Evolutionary conservation across 2,329 filamentous ascomycete genomes (phyloP), one percentile per base, ranked within the genome.

Genomic region (Pseudogymnoascus sp.): DNA sequence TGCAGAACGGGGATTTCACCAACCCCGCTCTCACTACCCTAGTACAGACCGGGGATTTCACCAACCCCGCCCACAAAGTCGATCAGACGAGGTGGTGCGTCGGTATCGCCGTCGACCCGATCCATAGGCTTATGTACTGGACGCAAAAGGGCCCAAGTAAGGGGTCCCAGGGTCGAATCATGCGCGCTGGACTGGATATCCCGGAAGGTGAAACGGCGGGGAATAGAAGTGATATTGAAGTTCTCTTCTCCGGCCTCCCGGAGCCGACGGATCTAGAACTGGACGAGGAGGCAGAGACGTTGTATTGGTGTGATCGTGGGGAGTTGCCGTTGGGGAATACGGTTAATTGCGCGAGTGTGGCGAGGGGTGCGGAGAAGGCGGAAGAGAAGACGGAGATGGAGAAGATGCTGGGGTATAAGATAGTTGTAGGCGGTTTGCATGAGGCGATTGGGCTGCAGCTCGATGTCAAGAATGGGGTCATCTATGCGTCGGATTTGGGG

Each of bases 241-340:
- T 65, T 2, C 28, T 70, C 3, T 63, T 70, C n/a, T 79, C 83
- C 39, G 68, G 69, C 0, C 71, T 85, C 7, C 82, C 82, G 0
- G 83, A 85, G 68, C 80, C 81, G 0, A 82, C 86, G 63, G 82
- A 86, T 66, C 71, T 87, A 0, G 82, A 84, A 33, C 67, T 85
- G 1, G 81, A 85, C 14, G 75, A 77, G 11, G 71, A 74, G 0
- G 68, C 69, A 2, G 69, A 75, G 28, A 73, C 69, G 1, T 72
- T 87, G 25, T 86, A 83, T 69, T 86, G 84, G 84, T 85, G 84
- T 0, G 84, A 86, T 65, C 75, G 84, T 0, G 84, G 84, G 3
- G 84, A 86, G 65, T 70, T 80, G 1, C 83, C 83, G 0, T 68
- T 71, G 7, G 84, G 84, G 0, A 84, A 83, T 67, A 78, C 77